Evolutionary conservation across 1,284 basidiomycete genomes (phyloP), one percentile per base, ranked within the genome.

Genomic region (Wolfiporia cocos): DNA sequence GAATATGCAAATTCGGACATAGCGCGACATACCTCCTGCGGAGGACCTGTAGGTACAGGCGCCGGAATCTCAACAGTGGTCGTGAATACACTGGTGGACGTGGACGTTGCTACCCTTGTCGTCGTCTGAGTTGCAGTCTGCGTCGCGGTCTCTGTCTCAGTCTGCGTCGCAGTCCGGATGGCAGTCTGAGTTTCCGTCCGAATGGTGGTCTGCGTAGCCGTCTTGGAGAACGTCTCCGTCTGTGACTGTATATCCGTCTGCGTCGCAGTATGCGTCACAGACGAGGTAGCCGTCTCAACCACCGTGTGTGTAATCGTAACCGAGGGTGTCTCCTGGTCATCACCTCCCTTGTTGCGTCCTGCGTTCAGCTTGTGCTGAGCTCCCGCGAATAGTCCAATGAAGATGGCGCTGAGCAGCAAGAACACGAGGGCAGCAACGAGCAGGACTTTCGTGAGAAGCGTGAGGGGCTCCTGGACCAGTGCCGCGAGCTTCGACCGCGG

Each of bases 351-450:
- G 31, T 65, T 63, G 38, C 59, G 58, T 12, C 66, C 61, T 24
- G 69, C 68, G 45, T 78, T 78, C 44, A 92, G 73, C 49, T 81
- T 82, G 57, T 85, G 80, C 57, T 92, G 81, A 1, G 86, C 82
- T 5, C 91, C 92, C 20, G 88, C 86, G 63, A 95, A 98, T 5
- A 99, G 73, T 7, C 95, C 95, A 49, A 94, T 82, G 64, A 96
- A 95, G 18, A 92, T 77, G 17, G 88, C 86, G 48, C 81, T 80
- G 39, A 94, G 70, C 28, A 97, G 71, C 6, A 98, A 73, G 42
- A 97, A 73, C 23, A 89, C 56, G 45, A 98, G 73, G 0, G 80
- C 76, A 36, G 88, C 65, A 12, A 83, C 69, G 12, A 91, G 77
- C 1, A 98, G 78, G 42, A 92, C 69, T 66, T 91, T 87, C 44